phyloP scores from a whole-genome alignment of 257 asterid species.

The Capsicum chinense region DNA sequence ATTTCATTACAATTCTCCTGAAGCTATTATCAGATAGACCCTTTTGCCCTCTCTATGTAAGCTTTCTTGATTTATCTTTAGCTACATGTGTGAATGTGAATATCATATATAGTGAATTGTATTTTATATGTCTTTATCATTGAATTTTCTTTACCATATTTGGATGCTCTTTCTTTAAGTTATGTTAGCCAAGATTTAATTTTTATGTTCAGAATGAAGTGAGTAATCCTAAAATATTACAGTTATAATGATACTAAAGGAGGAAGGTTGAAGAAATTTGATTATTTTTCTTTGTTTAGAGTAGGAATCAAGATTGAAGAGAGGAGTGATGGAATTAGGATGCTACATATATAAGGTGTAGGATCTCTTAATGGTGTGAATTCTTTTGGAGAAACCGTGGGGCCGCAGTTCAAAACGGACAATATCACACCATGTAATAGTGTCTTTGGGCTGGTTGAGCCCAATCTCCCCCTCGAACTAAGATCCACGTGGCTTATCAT shows the following conservation, averaged over 20 bases:
- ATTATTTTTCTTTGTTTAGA: neutral
- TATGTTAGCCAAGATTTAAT: neutral
- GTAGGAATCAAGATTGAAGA: slow-evolving; percentile 11
- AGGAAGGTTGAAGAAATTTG: neutral
- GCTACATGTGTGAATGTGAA: neutral
- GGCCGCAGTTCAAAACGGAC: too few relatives aligned
- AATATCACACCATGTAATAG: too few relatives aligned
- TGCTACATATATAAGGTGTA: too few relatives aligned
- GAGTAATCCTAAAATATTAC: neutral
- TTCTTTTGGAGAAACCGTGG: too few relatives aligned
- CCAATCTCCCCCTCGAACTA: too few relatives aligned
- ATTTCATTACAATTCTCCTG: neutral
- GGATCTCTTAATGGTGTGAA: too few relatives aligned
- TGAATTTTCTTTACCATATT: neutral
- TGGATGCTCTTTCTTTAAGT: neutral
- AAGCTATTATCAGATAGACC: neutral
- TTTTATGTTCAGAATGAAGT: neutral
- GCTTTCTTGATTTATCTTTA: neutral
- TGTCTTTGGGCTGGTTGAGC: too few relatives aligned
- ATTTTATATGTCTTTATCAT: neutral
- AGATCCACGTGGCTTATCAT: too few relatives aligned
- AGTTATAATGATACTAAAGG: neutral
- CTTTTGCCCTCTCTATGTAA: neutral
- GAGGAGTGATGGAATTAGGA: neutral
- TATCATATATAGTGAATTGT: neutral